Evolutionary conservation across 495 filamentous ascomycete genomes (phyloP), one percentile per base, ranked within the genome.

Genomic region (Xylaria telfairii): DNA sequence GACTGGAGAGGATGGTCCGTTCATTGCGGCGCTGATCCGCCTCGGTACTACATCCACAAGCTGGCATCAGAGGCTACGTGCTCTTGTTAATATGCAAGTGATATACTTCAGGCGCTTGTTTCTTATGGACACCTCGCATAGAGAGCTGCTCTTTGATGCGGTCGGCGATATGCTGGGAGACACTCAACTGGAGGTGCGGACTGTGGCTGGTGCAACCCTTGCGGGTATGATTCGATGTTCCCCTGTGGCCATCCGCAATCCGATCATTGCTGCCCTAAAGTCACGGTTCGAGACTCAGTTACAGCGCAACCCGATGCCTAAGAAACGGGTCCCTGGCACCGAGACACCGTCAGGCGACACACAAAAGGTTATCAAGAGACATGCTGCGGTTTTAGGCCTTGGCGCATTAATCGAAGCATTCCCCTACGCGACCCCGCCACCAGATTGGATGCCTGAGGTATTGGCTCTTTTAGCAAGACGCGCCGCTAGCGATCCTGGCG

Each of bases 171-270:
- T 99, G 96, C 88, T 99, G 19, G 89, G 92, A 73, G 96, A 99
- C 75, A 78, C 89, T 8, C 96, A 99, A 78, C 90, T 96, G 71
- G 96, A 99, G 83, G 96, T 99, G 26, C 92, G 96, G 57, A 90
- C 93, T n/a, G 94, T 95, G 32, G 96, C 96, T 32, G 90, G 92
- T 5, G 91, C 94, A 19, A 98, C 96, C 0, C 83, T 99, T 3
- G 95, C 95, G 15, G 96, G 96, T 72, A 99, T 99, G 96, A 94
- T 99, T 71, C 91, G 96, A 72, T 99, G 96, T 84, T 98, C 95
- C n/a, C 96, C 96, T 13, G 84, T 89, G 42, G 86, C 80, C 13
- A 87, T 97, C 59, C 94, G 96, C 12, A 88, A 92, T 60, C 87
- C 88, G 60, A 90, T 93, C 73, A 89, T 99, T 67, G 80, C 83